Conservation (phyloP, 2,329 filamentous ascomycete species). For the Ascosphaera apis region DNA sequence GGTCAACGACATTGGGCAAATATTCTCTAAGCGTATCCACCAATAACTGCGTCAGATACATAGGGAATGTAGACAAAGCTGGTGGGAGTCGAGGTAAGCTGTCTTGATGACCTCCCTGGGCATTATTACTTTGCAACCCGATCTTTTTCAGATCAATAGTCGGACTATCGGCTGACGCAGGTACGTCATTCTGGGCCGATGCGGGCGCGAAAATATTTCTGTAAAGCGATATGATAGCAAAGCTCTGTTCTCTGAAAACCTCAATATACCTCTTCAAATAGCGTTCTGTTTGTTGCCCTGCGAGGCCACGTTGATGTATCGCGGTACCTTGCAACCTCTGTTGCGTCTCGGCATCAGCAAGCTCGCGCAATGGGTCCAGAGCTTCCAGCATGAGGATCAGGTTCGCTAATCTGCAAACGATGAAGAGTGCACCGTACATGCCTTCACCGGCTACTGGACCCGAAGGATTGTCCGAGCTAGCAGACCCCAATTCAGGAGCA, state of each 20-base stretch:
- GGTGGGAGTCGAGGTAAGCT: constrained; percentile 38
- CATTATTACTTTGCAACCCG: constrained; percentile 8
- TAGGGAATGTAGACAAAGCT: constrained; percentile 59
- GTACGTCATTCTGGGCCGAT: constrained; percentile 14
- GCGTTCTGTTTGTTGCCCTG: constrained; percentile 74
- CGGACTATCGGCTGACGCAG: constrained; percentile 9
- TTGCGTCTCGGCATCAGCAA: constrained; percentile 65
- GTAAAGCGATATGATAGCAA: constrained; percentile 86
- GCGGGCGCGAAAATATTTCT: constrained; percentile 61
- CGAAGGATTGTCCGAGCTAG: constrained; percentile 26
- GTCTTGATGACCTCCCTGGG: constrained; percentile 10
- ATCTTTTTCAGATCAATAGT: constrained; percentile 9
- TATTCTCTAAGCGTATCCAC: constrained; percentile 54
- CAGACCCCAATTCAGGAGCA: constrained; percentile 60
- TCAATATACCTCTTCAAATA: constrained; percentile 92
- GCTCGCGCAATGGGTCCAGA: constrained; percentile 59
- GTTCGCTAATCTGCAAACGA: constrained; percentile 65
- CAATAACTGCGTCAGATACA: constrained; percentile 62
- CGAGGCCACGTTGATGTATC: constrained; percentile 7
- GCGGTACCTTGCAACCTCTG: constrained; percentile 16
- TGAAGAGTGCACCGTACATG: constrained; percentile 58
- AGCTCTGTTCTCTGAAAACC: constrained; percentile 92
- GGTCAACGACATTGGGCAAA: constrained; percentile 60
- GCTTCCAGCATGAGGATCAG: constrained; percentile 61
- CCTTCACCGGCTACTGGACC: constrained; percentile 29